These are phyloP conservation scores for Hypoxylon trugodes DNA, from an alignment of 495 filamentous ascomycete genomes.

Conservation along the genomic window DNA sequence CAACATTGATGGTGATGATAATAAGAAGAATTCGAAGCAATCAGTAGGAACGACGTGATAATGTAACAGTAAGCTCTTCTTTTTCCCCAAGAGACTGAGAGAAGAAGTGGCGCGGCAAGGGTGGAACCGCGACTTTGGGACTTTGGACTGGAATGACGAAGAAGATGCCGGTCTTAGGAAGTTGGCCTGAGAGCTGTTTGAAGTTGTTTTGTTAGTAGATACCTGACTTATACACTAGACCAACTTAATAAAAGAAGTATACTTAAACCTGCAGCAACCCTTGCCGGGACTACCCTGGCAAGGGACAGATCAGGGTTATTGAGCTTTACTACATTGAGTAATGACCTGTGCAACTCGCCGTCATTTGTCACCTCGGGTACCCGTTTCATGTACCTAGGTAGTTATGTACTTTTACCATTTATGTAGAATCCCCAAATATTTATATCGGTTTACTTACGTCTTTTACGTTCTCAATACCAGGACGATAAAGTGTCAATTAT, in stretches of 20 bases:
- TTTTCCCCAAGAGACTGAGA: background rate
- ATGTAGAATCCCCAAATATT: too few species aligned
- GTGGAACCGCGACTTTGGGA: conserved; percentile 27
- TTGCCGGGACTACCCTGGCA: conserved; percentile 10
- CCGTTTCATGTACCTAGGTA: background rate
- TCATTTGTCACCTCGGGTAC: background rate
- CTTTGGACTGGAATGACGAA: conserved; percentile 27
- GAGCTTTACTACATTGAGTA: background rate
- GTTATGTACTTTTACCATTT: too few species aligned
- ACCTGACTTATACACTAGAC: background rate
- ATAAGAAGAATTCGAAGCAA: background rate
- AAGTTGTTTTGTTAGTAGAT: background rate
- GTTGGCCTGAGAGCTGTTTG: background rate
- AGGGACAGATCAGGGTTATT: background rate
- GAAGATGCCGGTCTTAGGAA: conserved; percentile 25
- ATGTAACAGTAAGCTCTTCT: conserved; percentile 9
- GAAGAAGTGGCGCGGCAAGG: conserved; percentile 18
- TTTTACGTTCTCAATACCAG: too few species aligned
- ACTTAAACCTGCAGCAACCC: background rate
- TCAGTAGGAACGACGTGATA: too few species aligned
- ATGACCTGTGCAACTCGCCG: conserved; percentile 5
- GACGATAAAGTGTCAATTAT: too few species aligned
- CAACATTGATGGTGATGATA: background rate
- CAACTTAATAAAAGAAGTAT: background rate
- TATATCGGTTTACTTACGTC: too few species aligned